Conservation (phyloP, 768 basidiomycete species). For the Chalciporus piperatus region DNA sequence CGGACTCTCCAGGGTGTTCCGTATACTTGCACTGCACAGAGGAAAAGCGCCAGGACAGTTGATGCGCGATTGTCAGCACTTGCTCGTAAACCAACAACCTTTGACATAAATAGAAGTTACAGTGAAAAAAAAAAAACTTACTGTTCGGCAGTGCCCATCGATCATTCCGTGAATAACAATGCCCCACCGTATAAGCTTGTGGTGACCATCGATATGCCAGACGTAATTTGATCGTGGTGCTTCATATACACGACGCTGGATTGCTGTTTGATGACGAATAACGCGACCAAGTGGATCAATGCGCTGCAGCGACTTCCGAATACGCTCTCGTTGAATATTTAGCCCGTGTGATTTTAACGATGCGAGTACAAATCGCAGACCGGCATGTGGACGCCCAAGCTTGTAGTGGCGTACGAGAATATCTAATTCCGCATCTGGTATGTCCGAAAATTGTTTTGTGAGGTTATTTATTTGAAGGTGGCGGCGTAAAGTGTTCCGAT, state of each 20-base stretch:
- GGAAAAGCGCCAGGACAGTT: conserved; percentile 26
- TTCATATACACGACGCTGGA: neutral
- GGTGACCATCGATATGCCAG: too few species aligned
- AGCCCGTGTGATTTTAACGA: conserved; percentile 12
- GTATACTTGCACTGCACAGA: conserved; percentile 7
- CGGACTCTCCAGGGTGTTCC: conserved; percentile 22
- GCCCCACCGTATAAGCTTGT: conserved; percentile 22
- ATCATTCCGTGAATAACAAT: conserved; percentile 27
- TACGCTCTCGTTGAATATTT: conserved; percentile 10
- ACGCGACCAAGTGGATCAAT: conserved; percentile 7
- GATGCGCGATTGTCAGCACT: conserved; percentile 25
- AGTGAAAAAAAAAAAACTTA: conserved; percentile 10
- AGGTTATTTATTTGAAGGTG: conserved; percentile 12
- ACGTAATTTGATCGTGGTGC: too few species aligned
- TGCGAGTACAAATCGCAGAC: conserved; percentile 16
- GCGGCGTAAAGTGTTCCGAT: conserved; percentile 12
- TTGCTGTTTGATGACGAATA: neutral
- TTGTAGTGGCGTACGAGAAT: conserved; percentile 14
- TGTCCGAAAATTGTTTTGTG: conserved; percentile 6
- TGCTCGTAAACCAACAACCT: conserved; percentile 22
- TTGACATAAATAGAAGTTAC: neutral
- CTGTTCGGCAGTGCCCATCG: conserved; percentile 29
- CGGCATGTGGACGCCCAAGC: conserved; percentile 8
- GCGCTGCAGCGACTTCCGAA: conserved; percentile 5
- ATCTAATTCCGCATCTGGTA: conserved; percentile 21